These are phyloP conservation scores for Wickerhamiella australiensis DNA, from an alignment of 805 yeast species.

Conservation along the genomic window DNA sequence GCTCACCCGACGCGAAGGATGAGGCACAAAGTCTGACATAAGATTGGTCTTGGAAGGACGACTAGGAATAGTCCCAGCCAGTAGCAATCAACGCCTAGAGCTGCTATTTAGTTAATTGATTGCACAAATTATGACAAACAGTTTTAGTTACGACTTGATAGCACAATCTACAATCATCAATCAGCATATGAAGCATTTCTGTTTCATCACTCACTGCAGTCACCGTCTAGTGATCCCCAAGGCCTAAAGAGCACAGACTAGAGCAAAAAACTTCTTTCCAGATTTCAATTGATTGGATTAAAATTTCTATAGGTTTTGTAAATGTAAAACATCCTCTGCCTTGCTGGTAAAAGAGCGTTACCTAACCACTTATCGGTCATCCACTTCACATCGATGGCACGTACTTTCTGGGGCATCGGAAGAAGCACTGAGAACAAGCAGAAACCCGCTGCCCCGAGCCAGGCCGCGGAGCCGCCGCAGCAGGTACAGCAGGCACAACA, in stretches of 20 bases:
- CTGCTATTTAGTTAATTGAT: not conserved
- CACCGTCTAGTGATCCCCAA: no score
- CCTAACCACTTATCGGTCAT: slow-evolving; percentile 13
- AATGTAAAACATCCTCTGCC: slow-evolving; percentile 6
- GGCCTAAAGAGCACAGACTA: not conserved
- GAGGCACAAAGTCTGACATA: not conserved
- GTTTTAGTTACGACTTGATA: not conserved
- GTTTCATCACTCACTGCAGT: no score
- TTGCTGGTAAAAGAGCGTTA: slow-evolving; percentile 9
- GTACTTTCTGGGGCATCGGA: slow-evolving; percentile 12
- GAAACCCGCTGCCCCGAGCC: slow-evolving; percentile 3
- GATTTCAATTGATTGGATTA: not conserved
- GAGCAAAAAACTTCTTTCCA: not conserved
- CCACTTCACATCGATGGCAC: slow-evolving; percentile 10
- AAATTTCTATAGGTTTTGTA: not conserved
- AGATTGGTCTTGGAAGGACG: not conserved
- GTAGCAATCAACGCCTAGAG: not conserved
- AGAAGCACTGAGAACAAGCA: slow-evolving; percentile 8
- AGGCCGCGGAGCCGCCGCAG: not conserved
- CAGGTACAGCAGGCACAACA: not conserved
- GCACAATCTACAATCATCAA: no score
- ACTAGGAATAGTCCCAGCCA: not conserved
- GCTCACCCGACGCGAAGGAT: not conserved
- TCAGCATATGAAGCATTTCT: no score
- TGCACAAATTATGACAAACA: not conserved